Evolutionary conservation across 2,329 filamentous ascomycete genomes (phyloP).

Genomic region (Diaporthe velutina): DNA sequence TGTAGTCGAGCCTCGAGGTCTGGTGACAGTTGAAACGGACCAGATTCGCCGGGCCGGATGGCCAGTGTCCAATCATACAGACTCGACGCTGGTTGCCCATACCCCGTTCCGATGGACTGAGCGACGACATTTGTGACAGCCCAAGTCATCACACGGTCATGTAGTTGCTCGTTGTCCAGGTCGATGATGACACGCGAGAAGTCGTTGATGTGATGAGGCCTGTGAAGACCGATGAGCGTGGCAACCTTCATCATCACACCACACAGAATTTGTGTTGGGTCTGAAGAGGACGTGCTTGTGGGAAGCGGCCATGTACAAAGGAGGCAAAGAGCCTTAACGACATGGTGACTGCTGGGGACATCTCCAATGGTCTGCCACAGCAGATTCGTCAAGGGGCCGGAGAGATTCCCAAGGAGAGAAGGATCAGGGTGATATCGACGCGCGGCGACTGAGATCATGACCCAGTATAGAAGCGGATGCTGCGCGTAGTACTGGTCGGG

Average conservation of each 20-base stretch:
- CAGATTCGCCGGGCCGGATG: conserved; percentile 69
- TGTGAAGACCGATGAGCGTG: conserved; percentile 85
- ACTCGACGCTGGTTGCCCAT: conserved; percentile 84
- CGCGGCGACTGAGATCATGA: conserved; percentile 80
- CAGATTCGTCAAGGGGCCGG: conserved; percentile 76
- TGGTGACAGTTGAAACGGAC: conserved; percentile 68
- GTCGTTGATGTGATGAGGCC: conserved; percentile 85
- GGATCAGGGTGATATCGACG: conserved; percentile 76
- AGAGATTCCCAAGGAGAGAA: conserved; percentile 75
- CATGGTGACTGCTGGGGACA: conserved; percentile 82
- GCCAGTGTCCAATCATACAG: conserved; percentile 82
- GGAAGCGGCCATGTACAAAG: conserved; percentile 87
- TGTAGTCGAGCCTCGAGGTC: conserved; percentile 77
- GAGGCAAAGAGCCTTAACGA: conserved; percentile 84
- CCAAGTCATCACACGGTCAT: conserved; percentile 85
- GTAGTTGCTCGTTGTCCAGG: conserved; percentile 82
- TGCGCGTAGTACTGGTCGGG: conserved; percentile 83
- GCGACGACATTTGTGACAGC: conserved; percentile 88
- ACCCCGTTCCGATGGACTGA: conserved; percentile 85
- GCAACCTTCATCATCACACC: conserved; percentile 91
- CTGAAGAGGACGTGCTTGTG: conserved; percentile 83
- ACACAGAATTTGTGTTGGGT: conserved; percentile 85
- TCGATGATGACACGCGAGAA: conserved; percentile 83
- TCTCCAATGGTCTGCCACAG: conserved; percentile 84
- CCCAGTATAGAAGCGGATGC: conserved; percentile 88